phyloP scores from a whole-genome alignment of 352 stramenopile species.

The Pythium vanterpoolii region DNA sequence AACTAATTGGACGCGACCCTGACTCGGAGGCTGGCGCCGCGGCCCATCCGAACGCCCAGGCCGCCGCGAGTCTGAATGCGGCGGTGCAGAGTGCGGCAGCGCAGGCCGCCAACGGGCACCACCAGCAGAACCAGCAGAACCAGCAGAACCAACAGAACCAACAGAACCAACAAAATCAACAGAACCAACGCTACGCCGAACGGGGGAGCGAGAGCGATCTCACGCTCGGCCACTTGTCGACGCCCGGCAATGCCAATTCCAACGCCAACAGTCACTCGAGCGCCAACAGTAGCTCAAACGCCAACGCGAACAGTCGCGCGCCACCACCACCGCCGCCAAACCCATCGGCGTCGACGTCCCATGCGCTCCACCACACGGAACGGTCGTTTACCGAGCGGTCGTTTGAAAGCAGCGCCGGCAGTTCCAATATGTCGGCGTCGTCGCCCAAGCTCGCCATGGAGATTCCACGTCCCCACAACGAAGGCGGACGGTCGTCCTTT shows the following conservation, averaged over 20 bases:
- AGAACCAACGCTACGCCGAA: constrained; percentile 12
- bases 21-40: constrained; percentile 5
- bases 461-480: constrained; percentile 30
- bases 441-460: constrained; percentile 59
- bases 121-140: background rate
- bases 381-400: constrained; percentile 10
- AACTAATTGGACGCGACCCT: constrained; percentile 54
- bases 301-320: background rate
- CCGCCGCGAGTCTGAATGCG: constrained; percentile 19
- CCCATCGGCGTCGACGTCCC: background rate
- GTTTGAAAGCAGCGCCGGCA: constrained; percentile 14
- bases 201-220: constrained; percentile 26
- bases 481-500: constrained; percentile 14
- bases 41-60: constrained; percentile 15
- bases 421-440: constrained; percentile 24
- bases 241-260: background rate
- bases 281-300: background rate
- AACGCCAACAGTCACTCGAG: background rate
- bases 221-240: constrained; percentile 19
- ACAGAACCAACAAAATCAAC: background rate
- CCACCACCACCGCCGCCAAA: background rate
- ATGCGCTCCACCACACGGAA: background rate
- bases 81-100: constrained; percentile 21
- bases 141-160: background rate
- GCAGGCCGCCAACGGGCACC: background rate